These are phyloP conservation scores for Ogataea degrootiae DNA, from an alignment of 805 yeast species.

Conservation along the genomic window DNA sequence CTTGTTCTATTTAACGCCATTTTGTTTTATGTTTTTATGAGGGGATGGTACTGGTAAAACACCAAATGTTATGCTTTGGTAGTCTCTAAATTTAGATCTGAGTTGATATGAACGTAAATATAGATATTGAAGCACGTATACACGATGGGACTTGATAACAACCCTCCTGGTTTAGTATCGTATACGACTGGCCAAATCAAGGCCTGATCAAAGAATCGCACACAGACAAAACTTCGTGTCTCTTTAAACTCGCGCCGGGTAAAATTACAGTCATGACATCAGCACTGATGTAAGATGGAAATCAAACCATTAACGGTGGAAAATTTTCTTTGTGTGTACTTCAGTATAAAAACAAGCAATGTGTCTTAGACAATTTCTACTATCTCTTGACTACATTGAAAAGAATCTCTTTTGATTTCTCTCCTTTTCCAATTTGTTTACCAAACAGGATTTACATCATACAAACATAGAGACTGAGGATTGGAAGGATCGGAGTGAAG, in stretches of 20 bases:
- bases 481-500: constrained; percentile 3
- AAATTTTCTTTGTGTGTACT: background rate
- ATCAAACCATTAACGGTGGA: background rate
- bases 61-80: background rate
- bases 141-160: no score
- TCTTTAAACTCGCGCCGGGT: background rate
- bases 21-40: background rate
- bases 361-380: background rate
- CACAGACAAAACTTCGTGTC: background rate
- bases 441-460: constrained; percentile 7
- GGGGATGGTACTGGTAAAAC: no score
- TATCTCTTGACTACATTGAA: background rate
- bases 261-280: background rate
- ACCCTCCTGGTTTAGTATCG: no score
- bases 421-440: constrained; percentile 6
- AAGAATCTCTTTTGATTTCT: background rate
- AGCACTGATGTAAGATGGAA: background rate
- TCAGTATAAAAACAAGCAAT: constrained; percentile 1
- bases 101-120: no score
- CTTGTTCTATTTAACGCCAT: constrained; percentile 3
- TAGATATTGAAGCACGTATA: no score
- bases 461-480: constrained; percentile 1
- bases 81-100: background rate
- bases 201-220: background rate
- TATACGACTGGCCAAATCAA: background rate